Evolutionary conservation across 768 basidiomycete species (phyloP), one percentile per base, ranked within the genome.

Genomic region (Rhizopogon rudus): DNA sequence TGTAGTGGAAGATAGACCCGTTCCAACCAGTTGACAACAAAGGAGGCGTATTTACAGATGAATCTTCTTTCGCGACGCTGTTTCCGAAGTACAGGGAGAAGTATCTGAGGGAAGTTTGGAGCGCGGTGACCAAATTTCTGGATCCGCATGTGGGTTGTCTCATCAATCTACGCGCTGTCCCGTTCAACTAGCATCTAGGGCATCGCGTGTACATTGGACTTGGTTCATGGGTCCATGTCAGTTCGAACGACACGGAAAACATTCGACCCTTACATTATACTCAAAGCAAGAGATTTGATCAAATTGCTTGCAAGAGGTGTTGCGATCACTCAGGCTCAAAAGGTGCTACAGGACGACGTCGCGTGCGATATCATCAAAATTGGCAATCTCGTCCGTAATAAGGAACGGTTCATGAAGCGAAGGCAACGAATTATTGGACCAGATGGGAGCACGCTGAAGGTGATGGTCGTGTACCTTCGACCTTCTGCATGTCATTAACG

Each of bases 361-460:
- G 91, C 93, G 2, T 97, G 93, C 69, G 97, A 99, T 70, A 95
- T 99, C 60, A 98, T 99, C 68, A 98, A 98, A 73, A 98, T 98
- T 58, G 96, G 97, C 14, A 95, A 81, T 63, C 68, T 96, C 51
- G 91, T 98, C 16, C 77, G 93, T 62, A 98, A 98, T 71, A 98
- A 96, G 69, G 97, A 98, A 58, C 77, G 96, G 33, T 98, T 96
- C 64, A 95, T 97, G 58, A 98, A 98, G 73, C 75, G 97, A 60
- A 76, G 97, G 59, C 96, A 98, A 72, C 81, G 97, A 57, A 95
- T 99, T 52, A 93, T 99, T 62, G 97, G 97, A 1, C 97, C 97
- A 1, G 92, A 96, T 64, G 97, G 97, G 7, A 94, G 92, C 63
- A 99, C 97, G 3, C 74, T 99, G 59, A 99, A 99, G 83, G 95